Evolutionary conservation across 805 yeast genomes (phyloP).

Genomic region (Zygotorulaspora florentina): DNA sequence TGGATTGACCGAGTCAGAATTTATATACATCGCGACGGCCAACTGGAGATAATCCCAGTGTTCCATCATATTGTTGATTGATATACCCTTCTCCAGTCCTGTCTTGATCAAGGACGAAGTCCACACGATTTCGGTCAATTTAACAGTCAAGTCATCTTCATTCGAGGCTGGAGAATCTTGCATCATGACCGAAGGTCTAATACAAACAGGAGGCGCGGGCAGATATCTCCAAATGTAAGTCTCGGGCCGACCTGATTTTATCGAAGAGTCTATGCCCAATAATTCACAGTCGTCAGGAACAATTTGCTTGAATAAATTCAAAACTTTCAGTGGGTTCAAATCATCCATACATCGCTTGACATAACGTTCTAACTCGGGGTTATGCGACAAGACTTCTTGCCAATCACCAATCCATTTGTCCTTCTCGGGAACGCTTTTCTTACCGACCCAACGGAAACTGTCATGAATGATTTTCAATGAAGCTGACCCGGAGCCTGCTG

Average conservation of each 20-base stretch:
- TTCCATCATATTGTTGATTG: constrained; percentile 91
- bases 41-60: constrained; percentile 98
- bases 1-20: constrained; percentile 88
- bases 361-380: constrained; percentile 86
- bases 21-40: constrained; percentile 95
- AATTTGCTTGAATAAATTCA: constrained; percentile 82
- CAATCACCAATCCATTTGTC: constrained; percentile 84
- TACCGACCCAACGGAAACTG: constrained; percentile 92
- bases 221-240: constrained; percentile 94
- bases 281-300: constrained; percentile 86
- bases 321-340: constrained; percentile 84
- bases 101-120: constrained; percentile 91
- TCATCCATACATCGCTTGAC: constrained; percentile 87
- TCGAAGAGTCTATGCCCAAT: constrained; percentile 79
- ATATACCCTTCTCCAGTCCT: constrained; percentile 91
- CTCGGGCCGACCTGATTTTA: constrained; percentile 86
- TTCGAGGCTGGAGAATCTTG: constrained; percentile 84
- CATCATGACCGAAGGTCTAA: constrained; percentile 94
- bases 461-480: constrained; percentile 94
- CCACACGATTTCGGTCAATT: constrained; percentile 94
- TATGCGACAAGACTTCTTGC: constrained; percentile 62
- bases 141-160: constrained; percentile 96
- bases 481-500: constrained; percentile 86
- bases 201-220: constrained; percentile 99
- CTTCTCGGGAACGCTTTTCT: constrained; percentile 81